Evolutionary conservation across 2,329 filamentous ascomycete species (phyloP), one percentile per base, ranked within the genome.

Genomic region (Fusarium sp.): DNA sequence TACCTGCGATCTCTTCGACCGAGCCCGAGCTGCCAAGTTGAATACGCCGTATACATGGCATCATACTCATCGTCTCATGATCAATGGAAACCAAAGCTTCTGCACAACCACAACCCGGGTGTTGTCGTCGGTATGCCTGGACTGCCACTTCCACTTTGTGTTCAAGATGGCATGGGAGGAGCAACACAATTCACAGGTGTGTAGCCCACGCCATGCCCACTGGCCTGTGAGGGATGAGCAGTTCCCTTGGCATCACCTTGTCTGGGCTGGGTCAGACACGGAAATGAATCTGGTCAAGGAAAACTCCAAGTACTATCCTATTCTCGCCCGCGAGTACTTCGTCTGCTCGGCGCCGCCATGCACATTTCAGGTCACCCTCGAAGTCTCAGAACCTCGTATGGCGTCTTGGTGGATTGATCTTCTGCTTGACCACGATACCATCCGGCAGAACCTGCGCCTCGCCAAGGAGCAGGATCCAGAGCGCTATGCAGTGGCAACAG

Each of bases 331-430:
- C 25, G 79, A 81, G 27, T 63, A 72, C 13, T 84, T 83, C 56
- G 72, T 76, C 23, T 86, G 84, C 73, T 83, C 81, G 0, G 79
- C 81, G 3, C 73, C 73, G 1, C 71, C 76, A 7, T 86, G 84
- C 71, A 78, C 78, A 1, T 80, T 84, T 40, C 70, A 76, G 20
- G 58, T 87, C 36, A 79, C 74, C 2, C 74, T 88, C 16, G 83
- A 86, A 58, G 79, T 88, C 6, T 84, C 82, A 6, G 73, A 79
- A 56, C 85, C 85, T 10, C 84, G 84, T 2, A 79, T 89, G 68
- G 72, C 76, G 10, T 70, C 72, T 4, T 75, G 76, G 59, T 84
- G 82, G 79, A 77, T 85, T 2, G 67, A 78, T 11, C 75, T 82
- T 14, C 75, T 89, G 13, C 75, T 76, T 4, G 85, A 88, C 65